phyloP scores from a whole-genome alignment of 2,329 filamentous ascomycete species.

The Penicillium occitanis region DNA sequence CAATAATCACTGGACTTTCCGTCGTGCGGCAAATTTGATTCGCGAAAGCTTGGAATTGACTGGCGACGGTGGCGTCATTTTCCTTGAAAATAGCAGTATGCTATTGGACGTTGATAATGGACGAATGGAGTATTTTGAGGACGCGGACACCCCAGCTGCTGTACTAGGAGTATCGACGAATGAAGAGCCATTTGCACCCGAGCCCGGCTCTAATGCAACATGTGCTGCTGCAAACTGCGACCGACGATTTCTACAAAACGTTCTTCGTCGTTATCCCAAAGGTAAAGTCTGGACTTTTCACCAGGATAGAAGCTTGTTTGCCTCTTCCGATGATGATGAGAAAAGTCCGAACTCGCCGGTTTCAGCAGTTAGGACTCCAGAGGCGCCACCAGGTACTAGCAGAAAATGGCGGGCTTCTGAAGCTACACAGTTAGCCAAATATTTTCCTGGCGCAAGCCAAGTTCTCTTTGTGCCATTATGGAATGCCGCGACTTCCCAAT shows the following conservation, averaged over 20 bases:
- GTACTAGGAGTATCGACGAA: conserved; percentile 38
- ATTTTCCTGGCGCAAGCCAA: conserved; percentile 50
- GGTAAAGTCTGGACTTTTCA: conserved; percentile 53
- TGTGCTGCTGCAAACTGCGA: conserved; percentile 36
- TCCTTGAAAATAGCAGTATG: conserved; percentile 34
- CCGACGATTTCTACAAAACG: conserved; percentile 33
- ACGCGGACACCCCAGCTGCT: conserved; percentile 31
- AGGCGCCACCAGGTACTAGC: conserved; percentile 26
- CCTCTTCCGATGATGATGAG: conserved; percentile 48
- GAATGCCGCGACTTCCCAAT: conserved; percentile 50
- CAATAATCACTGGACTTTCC: conserved; percentile 46
- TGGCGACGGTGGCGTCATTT: conserved; percentile 49
- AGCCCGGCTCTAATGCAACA: conserved; percentile 29
- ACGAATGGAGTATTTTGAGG: conserved; percentile 31
- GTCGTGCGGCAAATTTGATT: conserved; percentile 50
- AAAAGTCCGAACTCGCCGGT: conserved; percentile 22
- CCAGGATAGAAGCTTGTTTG: conserved; percentile 43
- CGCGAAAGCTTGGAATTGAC: conserved; percentile 49
- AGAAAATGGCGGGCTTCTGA: conserved; percentile 38
- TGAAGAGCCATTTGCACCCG: conserved; percentile 38
- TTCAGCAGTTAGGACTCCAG: conserved; percentile 22
- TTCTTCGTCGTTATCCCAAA: conserved; percentile 48
- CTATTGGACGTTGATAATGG: conserved; percentile 32
- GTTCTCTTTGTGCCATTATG: conserved; percentile 54
- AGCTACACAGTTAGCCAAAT: conserved; percentile 42